phyloP scores from a whole-genome alignment of 2,329 filamentous ascomycete species.

The Dactylonectria estremocensis region DNA sequence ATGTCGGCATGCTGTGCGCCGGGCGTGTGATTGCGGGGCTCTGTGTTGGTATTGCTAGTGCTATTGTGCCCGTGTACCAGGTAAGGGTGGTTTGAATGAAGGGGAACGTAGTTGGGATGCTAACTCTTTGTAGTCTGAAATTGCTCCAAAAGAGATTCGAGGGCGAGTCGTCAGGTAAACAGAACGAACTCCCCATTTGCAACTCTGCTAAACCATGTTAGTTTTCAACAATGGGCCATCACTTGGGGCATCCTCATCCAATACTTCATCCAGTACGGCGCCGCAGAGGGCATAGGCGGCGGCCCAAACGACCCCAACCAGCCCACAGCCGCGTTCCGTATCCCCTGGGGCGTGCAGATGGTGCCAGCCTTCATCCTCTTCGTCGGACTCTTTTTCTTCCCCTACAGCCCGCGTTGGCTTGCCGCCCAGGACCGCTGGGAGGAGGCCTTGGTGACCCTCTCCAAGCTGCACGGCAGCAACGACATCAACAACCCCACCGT shows the following conservation, averaged over 20 bases:
- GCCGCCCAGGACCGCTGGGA: conserved; percentile 78
- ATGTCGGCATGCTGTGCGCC: conserved; percentile 79
- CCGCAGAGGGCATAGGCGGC: conserved; percentile 66
- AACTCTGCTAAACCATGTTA: conserved; percentile 26
- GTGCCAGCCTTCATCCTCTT: conserved; percentile 69
- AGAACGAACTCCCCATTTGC: not conserved
- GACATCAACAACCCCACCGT: conserved; percentile 72
- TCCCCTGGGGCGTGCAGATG: conserved; percentile 75
- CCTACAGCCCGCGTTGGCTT: conserved; percentile 79
- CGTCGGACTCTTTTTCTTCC: conserved; percentile 72
- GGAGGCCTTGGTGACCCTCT: conserved; percentile 72
- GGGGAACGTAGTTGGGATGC: not conserved
- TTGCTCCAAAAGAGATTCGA: conserved; percentile 71
- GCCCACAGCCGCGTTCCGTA: conserved; percentile 68
- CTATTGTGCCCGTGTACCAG: conserved; percentile 80
- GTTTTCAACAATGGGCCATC: conserved; percentile 79
- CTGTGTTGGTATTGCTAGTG: conserved; percentile 81
- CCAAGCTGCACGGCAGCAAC: conserved; percentile 71
- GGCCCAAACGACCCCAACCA: conserved; percentile 66
- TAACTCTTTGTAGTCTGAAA: conserved; percentile 63
- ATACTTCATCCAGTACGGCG: conserved; percentile 78
- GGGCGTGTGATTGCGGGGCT: conserved; percentile 81
- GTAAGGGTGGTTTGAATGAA: conserved; percentile 19
- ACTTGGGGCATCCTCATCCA: conserved; percentile 79
- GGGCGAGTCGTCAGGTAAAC: conserved; percentile 68